phyloP scores from a whole-genome alignment of 441 rosid genomes.

The Raphanus hybrid region DNA sequence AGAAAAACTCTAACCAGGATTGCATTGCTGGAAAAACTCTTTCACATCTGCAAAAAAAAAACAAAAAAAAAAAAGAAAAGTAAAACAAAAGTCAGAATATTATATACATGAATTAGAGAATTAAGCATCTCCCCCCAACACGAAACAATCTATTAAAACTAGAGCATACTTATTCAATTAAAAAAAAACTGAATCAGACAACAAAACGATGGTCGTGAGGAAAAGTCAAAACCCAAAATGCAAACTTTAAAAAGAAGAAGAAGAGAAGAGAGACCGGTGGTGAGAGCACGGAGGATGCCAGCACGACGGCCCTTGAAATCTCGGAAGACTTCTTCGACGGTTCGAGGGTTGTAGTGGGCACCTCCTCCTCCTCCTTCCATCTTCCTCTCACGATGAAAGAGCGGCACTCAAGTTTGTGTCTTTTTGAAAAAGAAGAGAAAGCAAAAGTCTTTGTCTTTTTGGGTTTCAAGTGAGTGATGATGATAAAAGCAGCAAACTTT shows the following conservation, averaged over 20 bases:
- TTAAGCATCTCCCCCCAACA: not conserved
- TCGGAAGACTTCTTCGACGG: constrained; percentile 86
- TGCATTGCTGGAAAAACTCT: constrained; percentile 88
- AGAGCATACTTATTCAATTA: not conserved
- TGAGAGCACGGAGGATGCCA: constrained; percentile 60
- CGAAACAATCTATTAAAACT: not conserved
- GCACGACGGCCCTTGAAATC: constrained; percentile 5
- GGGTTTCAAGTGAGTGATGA: constrained; percentile 10
- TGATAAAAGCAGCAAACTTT: not conserved
- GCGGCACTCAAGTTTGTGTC: constrained; percentile 20
- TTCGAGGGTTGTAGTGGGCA: constrained; percentile 71
- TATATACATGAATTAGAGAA: not conserved
- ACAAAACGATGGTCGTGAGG: not conserved
- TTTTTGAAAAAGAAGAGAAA: not conserved
- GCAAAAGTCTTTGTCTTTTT: not conserved
- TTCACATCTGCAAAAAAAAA: constrained; percentile 70
- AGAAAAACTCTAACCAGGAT: constrained; percentile 68
- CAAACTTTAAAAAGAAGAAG: not conserved
- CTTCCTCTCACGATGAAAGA: constrained; percentile 23
- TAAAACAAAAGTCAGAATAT: constrained; percentile 1
- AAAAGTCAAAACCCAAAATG: not conserved
- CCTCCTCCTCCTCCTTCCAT: constrained; percentile 42
- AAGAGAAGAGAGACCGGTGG: constrained; percentile 53
- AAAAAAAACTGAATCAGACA: not conserved
- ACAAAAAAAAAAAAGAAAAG: not conserved